A percentile compares a stretch with the other conserved stretches of the same genome.
These are phyloP conservation scores for Stramenopiles sp. DNA, from an alignment of 352 stramenopile genomes.

Conservation along the genomic window DNA sequence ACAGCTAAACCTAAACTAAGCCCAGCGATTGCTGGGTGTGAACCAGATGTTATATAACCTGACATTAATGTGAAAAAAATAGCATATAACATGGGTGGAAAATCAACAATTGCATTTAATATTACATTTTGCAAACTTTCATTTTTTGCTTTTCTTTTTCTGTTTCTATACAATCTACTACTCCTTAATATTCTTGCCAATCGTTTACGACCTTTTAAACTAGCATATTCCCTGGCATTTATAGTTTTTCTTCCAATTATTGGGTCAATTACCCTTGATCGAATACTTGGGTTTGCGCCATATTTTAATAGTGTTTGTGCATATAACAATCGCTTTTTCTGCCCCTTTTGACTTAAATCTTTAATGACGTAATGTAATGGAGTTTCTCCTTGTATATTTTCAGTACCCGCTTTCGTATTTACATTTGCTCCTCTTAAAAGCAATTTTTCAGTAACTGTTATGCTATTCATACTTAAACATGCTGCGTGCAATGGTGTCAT, in stretches of 20 bases:
- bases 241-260: neutral
- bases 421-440: neutral
- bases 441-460: neutral
- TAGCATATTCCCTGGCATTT: neutral
- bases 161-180: neutral
- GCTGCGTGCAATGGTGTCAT: neutral
- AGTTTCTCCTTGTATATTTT: neutral
- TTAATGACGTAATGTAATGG: neutral
- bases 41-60: neutral
- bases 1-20: neutral
- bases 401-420: neutral
- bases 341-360: neutral
- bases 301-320: neutral
- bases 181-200: neutral
- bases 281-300: neutral
- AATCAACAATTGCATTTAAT: neutral
- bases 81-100: neutral
- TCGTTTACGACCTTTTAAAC: neutral
- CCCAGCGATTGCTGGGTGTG: neutral
- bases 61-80: neutral
- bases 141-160: neutral
- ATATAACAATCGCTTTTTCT: neutral
- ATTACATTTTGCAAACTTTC: neutral
- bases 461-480: neutral
- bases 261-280: neutral